These are phyloP conservation scores for Aspergillus sp. DNA, from an alignment of 2,329 filamentous ascomycete species.

Conservation along the genomic window DNA sequence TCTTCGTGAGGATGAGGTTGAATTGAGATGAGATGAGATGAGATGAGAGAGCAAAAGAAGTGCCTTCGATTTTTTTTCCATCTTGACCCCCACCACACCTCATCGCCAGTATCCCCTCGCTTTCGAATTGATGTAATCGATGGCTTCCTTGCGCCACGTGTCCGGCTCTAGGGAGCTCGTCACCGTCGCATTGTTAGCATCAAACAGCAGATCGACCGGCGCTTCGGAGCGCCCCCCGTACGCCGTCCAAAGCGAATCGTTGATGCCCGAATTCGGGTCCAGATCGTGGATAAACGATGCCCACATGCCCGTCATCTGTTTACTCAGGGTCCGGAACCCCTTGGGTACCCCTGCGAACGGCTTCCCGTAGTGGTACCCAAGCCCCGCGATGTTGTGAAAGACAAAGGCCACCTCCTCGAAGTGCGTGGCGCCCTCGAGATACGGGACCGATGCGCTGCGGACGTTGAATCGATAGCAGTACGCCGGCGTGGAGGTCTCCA, in stretches of 20 bases:
- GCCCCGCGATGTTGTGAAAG: constrained; percentile 52
- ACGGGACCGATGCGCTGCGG: constrained; percentile 42
- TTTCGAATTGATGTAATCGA: constrained; percentile 32
- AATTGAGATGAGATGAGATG: neutral
- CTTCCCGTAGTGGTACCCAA: constrained; percentile 44
- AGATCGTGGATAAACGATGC: constrained; percentile 49
- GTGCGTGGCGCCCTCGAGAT: constrained; percentile 50
- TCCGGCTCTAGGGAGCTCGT: constrained; percentile 47
- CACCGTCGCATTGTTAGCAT: constrained; percentile 40
- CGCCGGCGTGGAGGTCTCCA: constrained; percentile 48
- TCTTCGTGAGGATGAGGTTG: neutral
- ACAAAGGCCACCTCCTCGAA: constrained; percentile 59
- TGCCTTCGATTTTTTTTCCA: too few species aligned
- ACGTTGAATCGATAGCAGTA: constrained; percentile 66
- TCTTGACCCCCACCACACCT: neutral
- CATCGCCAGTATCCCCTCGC: constrained; percentile 26
- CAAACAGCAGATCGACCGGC: constrained; percentile 52
- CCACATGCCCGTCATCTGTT: constrained; percentile 55
- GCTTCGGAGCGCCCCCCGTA: constrained; percentile 42
- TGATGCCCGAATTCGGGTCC: constrained; percentile 44
- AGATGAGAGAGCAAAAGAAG: neutral
- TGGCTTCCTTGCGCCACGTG: constrained; percentile 41
- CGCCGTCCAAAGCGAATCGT: constrained; percentile 41
- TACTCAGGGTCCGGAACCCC: constrained; percentile 44
- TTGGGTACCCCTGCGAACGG: constrained; percentile 42